Conservation (phyloP, 163 green algal genomes). For the Coccomyxa subellipsoidea region DNA sequence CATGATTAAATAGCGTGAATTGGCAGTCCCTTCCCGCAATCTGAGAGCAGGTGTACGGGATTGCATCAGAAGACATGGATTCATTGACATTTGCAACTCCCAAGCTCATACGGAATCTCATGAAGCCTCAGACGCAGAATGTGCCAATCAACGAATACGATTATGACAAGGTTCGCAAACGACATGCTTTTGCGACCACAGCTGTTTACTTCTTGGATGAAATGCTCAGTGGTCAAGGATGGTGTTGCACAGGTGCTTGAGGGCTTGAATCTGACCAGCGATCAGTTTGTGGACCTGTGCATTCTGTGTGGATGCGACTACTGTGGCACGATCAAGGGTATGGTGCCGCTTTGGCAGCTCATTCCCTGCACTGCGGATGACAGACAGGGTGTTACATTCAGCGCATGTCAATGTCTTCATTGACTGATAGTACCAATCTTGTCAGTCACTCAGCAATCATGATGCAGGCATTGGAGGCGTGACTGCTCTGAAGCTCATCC, state of each 20-base stretch:
- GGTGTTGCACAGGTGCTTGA: slow-evolving; percentile 64
- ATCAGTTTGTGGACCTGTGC: slow-evolving; percentile 96
- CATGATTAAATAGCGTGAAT: not conserved
- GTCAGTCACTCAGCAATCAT: too few relatives aligned
- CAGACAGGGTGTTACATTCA: too few relatives aligned
- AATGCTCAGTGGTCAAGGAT: not conserved
- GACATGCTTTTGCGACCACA: too few relatives aligned
- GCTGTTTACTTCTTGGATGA: not conserved
- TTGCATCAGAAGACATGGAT: slow-evolving; percentile 98
- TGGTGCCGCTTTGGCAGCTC: not conserved
- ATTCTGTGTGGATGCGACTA: slow-evolving; percentile 99
- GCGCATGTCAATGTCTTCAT: too few relatives aligned
- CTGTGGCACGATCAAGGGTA: slow-evolving; percentile 70
- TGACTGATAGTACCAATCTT: too few relatives aligned
- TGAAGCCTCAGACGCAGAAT: slow-evolving; percentile 72
- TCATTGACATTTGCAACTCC: slow-evolving; percentile 92
- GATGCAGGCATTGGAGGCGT: slow-evolving; percentile 70
- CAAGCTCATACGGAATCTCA: slow-evolving; percentile 83
- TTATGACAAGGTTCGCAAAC: slow-evolving; percentile 36
- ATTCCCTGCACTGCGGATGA: not conserved
- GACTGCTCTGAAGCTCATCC: slow-evolving; percentile 80
- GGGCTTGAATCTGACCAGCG: slow-evolving; percentile 59
- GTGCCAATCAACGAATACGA: slow-evolving; percentile 79
- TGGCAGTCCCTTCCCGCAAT: not conserved
- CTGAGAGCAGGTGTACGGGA: slow-evolving; percentile 67